These are phyloP conservation scores for Ceratopteris richardii DNA, from an alignment of 75 land plant genomes.

Conservation along the genomic window DNA sequence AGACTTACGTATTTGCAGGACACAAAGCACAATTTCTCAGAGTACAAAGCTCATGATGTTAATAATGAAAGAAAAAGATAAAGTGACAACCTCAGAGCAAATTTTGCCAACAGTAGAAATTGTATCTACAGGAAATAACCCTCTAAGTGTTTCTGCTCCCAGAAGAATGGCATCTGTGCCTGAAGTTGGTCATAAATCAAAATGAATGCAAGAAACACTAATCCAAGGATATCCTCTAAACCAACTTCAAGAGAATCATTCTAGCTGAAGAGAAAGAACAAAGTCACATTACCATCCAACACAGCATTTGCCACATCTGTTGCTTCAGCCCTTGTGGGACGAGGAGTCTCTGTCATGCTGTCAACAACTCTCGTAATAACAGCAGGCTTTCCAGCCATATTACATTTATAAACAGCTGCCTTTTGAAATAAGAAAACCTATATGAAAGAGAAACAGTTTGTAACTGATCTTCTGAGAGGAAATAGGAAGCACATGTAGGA, in stretches of 20 bases:
- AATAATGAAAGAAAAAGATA: too few relatives aligned
- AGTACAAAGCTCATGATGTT: too few relatives aligned
- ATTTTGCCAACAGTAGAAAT: conserved; percentile 79
- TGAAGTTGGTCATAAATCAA: too few relatives aligned
- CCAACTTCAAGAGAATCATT: background rate
- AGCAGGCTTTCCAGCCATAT: conserved; percentile 92
- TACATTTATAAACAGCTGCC: conserved; percentile 84
- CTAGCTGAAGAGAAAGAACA: too few relatives aligned
- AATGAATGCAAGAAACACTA: too few relatives aligned
- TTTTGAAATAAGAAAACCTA: conserved; percentile 91
- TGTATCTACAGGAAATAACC: conserved; percentile 82
- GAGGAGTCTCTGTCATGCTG: conserved; percentile 88
- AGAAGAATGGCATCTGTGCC: conserved; percentile 92
- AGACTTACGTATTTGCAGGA: too few relatives aligned
- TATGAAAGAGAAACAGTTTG: too few relatives aligned
- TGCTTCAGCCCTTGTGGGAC: conserved; percentile 98
- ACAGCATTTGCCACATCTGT: conserved; percentile 99
- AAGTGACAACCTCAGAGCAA: conserved; percentile 84
- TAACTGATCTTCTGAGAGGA: too few relatives aligned
- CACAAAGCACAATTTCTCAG: too few relatives aligned
- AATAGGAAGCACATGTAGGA: too few relatives aligned
- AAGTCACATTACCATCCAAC: conserved; percentile 95
- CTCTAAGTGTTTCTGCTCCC: conserved; percentile 94
- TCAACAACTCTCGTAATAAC: conserved; percentile 96
- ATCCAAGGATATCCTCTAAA: too few relatives aligned